Evolutionary conservation across 345 rosid genomes (phyloP).

Genomic region (Cardamine resedifolia): DNA sequence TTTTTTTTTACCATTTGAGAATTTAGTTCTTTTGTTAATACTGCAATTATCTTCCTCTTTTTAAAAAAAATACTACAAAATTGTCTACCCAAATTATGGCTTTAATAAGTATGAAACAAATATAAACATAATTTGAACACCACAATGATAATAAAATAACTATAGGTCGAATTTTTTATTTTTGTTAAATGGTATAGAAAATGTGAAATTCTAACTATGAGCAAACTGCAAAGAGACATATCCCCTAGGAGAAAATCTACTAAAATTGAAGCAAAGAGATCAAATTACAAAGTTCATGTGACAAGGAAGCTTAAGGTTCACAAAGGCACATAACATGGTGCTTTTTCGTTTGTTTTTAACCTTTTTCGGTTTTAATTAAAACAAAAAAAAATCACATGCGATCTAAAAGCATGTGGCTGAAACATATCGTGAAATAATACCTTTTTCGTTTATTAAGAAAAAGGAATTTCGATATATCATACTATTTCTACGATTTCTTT

Average conservation of each 20-base stretch:
- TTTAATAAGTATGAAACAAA: background rate
- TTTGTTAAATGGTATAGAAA: background rate
- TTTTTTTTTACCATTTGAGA: background rate
- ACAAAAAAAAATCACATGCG: background rate
- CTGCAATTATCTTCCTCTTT: background rate
- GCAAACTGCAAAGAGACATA: background rate
- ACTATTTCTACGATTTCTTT: background rate
- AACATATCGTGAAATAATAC: background rate
- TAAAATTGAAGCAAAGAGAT: background rate
- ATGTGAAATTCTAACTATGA: background rate
- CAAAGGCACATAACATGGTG: slow-evolving; percentile 12
- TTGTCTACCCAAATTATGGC: background rate
- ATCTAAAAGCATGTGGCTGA: background rate
- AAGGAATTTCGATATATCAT: background rate
- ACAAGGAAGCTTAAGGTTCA: slow-evolving; percentile 12
- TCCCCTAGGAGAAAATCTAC: background rate
- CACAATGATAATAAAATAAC: background rate
- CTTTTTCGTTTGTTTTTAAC: background rate
- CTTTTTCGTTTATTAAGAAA: background rate
- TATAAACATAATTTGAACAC: background rate
- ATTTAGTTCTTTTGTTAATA: background rate
- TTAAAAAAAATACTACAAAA: background rate
- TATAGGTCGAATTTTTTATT: no score
- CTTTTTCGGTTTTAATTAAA: background rate
- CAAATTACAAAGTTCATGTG: background rate